Evolutionary conservation across 2,329 filamentous ascomycete species (phyloP).

Genomic region (Salinomyces thailandicus): DNA sequence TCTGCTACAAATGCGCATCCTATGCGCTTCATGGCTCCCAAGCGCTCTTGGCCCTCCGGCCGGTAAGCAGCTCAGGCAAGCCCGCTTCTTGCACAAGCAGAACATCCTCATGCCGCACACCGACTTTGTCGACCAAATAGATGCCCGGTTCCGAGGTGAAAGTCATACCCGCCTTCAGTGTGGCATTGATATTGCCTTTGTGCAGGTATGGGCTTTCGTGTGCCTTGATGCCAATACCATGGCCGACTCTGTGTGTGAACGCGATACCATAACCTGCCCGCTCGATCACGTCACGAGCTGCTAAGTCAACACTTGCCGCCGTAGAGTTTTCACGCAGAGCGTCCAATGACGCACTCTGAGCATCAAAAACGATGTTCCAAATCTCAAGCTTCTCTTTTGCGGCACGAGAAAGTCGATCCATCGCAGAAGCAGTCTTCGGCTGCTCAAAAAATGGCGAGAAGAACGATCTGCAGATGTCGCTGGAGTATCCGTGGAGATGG

Average conservation of each 20-base stretch:
- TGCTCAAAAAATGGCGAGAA: slow-evolving; percentile 28
- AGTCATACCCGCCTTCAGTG: slow-evolving; percentile 47
- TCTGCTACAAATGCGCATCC: background rate
- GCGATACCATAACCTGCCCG: slow-evolving; percentile 47
- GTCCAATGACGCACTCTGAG: slow-evolving; percentile 46
- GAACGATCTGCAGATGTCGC: slow-evolving; percentile 54
- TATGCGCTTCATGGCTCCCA: slow-evolving; percentile 46
- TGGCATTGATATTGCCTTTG: slow-evolving; percentile 44
- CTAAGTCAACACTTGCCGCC: slow-evolving; percentile 51
- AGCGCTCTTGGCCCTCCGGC: slow-evolving; percentile 40
- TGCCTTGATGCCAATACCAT: slow-evolving; percentile 57
- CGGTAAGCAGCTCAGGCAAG: slow-evolving; percentile 46
- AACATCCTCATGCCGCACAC: slow-evolving; percentile 53
- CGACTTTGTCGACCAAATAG: slow-evolving; percentile 50
- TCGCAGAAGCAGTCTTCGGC: background rate
- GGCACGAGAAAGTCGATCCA: slow-evolving; percentile 1
- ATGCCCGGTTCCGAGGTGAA: slow-evolving; percentile 56
- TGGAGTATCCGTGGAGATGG: slow-evolving; percentile 52
- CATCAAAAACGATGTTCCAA: slow-evolving; percentile 53
- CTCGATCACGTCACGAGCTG: slow-evolving; percentile 47
- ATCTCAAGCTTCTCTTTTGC: slow-evolving; percentile 44
- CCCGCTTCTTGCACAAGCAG: slow-evolving; percentile 43
- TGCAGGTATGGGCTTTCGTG: slow-evolving; percentile 56
- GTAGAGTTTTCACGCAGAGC: slow-evolving; percentile 43
- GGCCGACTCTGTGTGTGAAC: slow-evolving; percentile 54